Conservation (phyloP, 202 grass and related monocot species). For the Musa balbisiana region DNA sequence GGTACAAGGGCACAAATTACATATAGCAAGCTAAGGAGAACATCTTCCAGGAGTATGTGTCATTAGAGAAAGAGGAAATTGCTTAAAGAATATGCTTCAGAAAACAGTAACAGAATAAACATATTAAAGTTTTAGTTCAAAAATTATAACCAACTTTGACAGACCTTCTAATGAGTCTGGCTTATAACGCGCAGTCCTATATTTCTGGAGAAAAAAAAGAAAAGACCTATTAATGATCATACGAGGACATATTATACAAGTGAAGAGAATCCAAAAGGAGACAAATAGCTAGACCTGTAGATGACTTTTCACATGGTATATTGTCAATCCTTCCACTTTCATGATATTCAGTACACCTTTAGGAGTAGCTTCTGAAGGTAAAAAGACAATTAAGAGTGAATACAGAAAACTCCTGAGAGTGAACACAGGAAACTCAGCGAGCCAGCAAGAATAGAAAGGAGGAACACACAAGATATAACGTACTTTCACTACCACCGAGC, state of each 20-base stretch:
- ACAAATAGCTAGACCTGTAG: conserved; percentile 52
- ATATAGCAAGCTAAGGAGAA: background rate
- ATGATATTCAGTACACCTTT: conserved; percentile 89
- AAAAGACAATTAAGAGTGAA: background rate
- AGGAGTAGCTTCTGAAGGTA: conserved; percentile 72
- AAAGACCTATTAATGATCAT: conserved; percentile 15
- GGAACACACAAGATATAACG: conserved; percentile 17
- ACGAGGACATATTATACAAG: background rate
- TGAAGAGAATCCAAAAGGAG: conserved; percentile 19
- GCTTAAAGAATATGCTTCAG: background rate
- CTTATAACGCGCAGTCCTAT: conserved; percentile 68
- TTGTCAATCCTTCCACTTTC: conserved; percentile 89
- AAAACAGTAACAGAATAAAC: background rate
- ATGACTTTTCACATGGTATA: conserved; percentile 98
- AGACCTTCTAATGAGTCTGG: conserved; percentile 72
- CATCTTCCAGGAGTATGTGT: background rate
- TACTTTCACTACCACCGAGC: conserved; percentile 94
- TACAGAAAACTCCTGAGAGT: background rate
- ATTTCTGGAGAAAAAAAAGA: conserved; percentile 63
- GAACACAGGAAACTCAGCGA: background rate
- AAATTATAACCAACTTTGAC: conserved; percentile 13
- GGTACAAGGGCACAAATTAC: conserved; percentile 8
- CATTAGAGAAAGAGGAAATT: background rate
- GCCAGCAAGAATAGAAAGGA: conserved; percentile 9
- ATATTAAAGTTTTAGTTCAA: conserved; percentile 8